Percentiles rank a stretch among this genome's conserved stretches.
phyloP scores from a whole-genome alignment of 2,329 filamentous ascomycete species.

The Chaetomiaceae sp. region DNA sequence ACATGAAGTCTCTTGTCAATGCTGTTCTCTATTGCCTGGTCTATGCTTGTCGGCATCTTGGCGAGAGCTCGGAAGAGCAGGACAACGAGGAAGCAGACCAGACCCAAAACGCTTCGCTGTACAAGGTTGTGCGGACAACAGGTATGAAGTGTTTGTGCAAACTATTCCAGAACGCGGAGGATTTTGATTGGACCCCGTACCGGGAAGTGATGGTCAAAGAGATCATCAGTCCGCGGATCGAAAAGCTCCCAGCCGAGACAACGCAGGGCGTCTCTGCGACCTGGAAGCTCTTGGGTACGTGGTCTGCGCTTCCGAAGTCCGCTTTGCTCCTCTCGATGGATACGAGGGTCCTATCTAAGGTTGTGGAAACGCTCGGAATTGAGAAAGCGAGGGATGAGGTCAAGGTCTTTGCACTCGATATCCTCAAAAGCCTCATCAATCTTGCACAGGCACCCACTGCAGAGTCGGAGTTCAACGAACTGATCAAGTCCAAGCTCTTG shows the following conservation, averaged over 20 bases:
- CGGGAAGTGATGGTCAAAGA: constrained; percentile 67
- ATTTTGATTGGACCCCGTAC: constrained; percentile 69
- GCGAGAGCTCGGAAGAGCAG: constrained; percentile 36
- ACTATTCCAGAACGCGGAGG: constrained; percentile 68
- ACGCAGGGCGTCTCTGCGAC: constrained; percentile 84
- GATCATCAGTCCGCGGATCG: constrained; percentile 70
- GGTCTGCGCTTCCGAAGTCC: constrained; percentile 65
- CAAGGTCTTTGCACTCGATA: constrained; percentile 72
- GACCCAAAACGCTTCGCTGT: constrained; percentile 50
- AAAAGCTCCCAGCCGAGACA: constrained; percentile 77
- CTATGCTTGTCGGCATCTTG: constrained; percentile 52
- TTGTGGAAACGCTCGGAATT: constrained; percentile 68
- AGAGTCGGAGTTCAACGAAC: constrained; percentile 53
- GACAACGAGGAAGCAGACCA: constrained; percentile 42
- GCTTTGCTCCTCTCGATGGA: constrained; percentile 63
- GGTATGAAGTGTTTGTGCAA: constrained; percentile 79
- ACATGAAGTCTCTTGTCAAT: constrained; percentile 65
- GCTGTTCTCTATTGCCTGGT: constrained; percentile 79
- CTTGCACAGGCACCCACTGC: constrained; percentile 52
- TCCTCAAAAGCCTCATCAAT: constrained; percentile 66
- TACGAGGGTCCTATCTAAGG: constrained; percentile 60
- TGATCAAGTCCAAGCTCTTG: constrained; percentile 54
- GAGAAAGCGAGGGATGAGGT: constrained; percentile 71
- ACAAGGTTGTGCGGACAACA: constrained; percentile 62
- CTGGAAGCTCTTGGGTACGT: constrained; percentile 74